Conservation (phyloP, 805 yeast genomes). For the Barnettozyma sp. region DNA sequence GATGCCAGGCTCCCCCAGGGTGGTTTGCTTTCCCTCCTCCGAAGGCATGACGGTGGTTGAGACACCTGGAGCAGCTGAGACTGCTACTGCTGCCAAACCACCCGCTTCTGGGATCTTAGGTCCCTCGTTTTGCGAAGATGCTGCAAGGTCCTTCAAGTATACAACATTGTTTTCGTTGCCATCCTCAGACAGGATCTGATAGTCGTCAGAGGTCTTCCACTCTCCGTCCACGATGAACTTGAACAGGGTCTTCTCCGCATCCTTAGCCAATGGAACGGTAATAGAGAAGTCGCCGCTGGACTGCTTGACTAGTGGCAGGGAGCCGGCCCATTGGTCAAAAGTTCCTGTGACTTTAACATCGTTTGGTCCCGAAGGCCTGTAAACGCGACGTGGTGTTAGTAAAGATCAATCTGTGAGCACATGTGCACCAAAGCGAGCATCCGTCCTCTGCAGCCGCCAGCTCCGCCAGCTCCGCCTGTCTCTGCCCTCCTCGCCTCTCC, state of each 20-base stretch:
- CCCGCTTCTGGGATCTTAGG: conserved; percentile 41
- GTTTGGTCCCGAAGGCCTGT: conserved; percentile 44
- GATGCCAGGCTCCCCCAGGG: conserved; percentile 69
- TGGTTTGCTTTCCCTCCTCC: conserved; percentile 31
- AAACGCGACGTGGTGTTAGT: conserved; percentile 37
- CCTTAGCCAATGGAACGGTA: conserved; percentile 44
- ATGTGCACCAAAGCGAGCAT: no score
- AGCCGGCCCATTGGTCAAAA: conserved; percentile 61
- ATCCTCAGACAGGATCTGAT: conserved; percentile 34
- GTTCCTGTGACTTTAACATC: conserved; percentile 65
- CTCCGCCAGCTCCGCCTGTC: no score
- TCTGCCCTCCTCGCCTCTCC: no score
- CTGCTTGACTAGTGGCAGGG: conserved; percentile 53
- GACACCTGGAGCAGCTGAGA: conserved; percentile 13
- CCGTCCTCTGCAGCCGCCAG: no score
- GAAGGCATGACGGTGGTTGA: conserved; percentile 36
- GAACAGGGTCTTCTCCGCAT: conserved; percentile 36
- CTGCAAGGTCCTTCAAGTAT: conserved; percentile 19
- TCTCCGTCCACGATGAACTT: conserved; percentile 66
- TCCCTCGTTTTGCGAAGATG: conserved; percentile 13
- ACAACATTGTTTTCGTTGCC: conserved; percentile 34
- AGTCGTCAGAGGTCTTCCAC: conserved; percentile 43
- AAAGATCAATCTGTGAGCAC: conserved; percentile 14
- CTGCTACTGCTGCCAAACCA: conserved; percentile 35
- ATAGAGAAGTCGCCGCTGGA: conserved; percentile 55